Evolutionary conservation across 2,329 filamentous ascomycete genomes (phyloP).

Genomic region (Leptodontidium sp.): DNA sequence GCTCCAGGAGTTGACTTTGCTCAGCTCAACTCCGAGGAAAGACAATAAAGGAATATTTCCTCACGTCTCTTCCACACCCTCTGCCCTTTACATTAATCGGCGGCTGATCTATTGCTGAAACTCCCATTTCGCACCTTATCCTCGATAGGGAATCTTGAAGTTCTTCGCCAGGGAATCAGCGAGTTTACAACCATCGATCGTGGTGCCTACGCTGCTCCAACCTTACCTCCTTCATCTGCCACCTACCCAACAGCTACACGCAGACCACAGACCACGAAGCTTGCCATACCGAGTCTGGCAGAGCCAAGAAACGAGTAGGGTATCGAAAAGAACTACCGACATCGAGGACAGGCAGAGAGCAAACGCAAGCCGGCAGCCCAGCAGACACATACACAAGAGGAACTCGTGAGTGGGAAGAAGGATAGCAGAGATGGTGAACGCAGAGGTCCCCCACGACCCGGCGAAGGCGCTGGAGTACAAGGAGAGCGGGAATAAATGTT

Average conservation of each 20-base stretch:
- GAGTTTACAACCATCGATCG: neutral
- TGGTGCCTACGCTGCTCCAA: neutral
- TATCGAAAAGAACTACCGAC: neutral
- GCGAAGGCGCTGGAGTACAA: conserved; percentile 43
- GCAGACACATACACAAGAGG: neutral
- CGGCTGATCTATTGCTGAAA: too few species aligned
- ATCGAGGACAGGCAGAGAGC: neutral
- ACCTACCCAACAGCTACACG: neutral
- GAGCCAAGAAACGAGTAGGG: neutral
- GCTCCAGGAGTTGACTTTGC: neutral
- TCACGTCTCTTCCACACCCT: neutral
- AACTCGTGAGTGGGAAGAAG: neutral
- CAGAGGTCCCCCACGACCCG: conserved; percentile 30
- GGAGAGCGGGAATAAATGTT: conserved; percentile 56
- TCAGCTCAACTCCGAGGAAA: neutral
- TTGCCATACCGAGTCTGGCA: neutral
- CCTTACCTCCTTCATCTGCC: neutral
- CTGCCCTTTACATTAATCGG: neutral
- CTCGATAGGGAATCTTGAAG: neutral
- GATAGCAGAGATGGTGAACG: conserved; percentile 38
- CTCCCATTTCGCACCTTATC: too few species aligned
- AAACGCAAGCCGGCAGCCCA: neutral
- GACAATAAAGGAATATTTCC: neutral
- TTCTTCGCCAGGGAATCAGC: neutral
- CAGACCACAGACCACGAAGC: neutral